Conservation (phyloP, 2,329 filamentous ascomycete species). For the Amesomyces nigricolor region DNA sequence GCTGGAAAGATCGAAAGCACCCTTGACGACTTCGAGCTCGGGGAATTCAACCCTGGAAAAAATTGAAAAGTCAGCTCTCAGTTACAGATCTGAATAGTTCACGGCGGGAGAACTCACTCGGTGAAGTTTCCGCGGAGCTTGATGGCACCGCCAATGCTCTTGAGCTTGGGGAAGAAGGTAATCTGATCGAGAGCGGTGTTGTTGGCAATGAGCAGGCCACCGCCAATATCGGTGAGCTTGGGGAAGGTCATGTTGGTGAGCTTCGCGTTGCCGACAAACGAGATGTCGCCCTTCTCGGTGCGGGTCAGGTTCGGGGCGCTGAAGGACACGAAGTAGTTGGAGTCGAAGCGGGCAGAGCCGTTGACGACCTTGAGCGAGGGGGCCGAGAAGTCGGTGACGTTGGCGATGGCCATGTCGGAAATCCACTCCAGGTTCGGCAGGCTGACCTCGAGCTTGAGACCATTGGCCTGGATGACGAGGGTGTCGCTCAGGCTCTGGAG, state of each 20-base stretch:
- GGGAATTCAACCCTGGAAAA: conserved; percentile 62
- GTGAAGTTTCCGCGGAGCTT: conserved; percentile 81
- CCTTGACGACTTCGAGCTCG: conserved; percentile 59
- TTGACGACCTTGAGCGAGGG: conserved; percentile 69
- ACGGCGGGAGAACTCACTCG: conserved; percentile 52
- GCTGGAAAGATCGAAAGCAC: conserved; percentile 64
- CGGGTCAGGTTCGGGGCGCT: conserved; percentile 64
- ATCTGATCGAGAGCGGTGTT: conserved; percentile 69
- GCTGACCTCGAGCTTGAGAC: conserved; percentile 59
- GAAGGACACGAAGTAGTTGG: conserved; percentile 63
- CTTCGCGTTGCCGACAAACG: conserved; percentile 57
- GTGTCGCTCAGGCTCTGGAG: conserved; percentile 67
- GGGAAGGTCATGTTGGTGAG: conserved; percentile 73
- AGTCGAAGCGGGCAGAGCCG: conserved; percentile 77
- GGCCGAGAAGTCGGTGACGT: conserved; percentile 67
- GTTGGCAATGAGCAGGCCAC: conserved; percentile 82
- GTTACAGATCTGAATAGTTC: neutral
- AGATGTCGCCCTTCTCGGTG: conserved; percentile 54
- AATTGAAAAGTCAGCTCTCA: neutral
- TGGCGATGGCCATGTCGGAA: conserved; percentile 75
- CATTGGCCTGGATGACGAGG: conserved; percentile 76
- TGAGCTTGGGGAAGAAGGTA: conserved; percentile 61
- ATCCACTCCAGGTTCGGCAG: conserved; percentile 76
- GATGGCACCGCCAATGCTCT: conserved; percentile 70
- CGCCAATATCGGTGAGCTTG: conserved; percentile 60